Evolutionary conservation across 495 filamentous ascomycete species (phyloP), one percentile per base, ranked within the genome.

Genomic region (Talaromyces proteolyticus): DNA sequence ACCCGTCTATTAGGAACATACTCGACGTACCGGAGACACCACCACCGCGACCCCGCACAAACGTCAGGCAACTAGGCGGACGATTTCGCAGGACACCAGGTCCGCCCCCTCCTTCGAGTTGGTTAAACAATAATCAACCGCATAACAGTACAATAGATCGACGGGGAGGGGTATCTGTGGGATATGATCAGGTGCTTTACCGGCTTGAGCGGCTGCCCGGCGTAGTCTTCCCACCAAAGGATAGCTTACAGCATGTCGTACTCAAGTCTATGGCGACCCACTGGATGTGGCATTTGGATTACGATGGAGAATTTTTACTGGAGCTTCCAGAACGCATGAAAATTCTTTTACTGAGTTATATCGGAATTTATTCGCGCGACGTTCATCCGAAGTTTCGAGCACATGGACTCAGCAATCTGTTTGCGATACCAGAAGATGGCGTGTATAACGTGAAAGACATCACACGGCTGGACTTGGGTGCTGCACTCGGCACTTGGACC

Each of bases 1-100:
- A 79, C 48, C 79, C 79, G 0, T 70, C 72, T 12, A 56, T 82
- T 17, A 62, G 77, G 22, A 71, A 78, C 25, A 76, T 91, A 38
- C 74, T 92, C 24, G 77, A 86, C 42, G 70, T 89, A 21, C 84
- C 85, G 26, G 86, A 90, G 56, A 79, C 80, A 22, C 80, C 82
- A n/a, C 70, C 79, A 10, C 86, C 85, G 6, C 67, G 67, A 14
- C 85, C 86, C 25, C 81, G 85, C 40, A 72, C 74, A 19, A 74
- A 72, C 47, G 57, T 61, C 45, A 66, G 75, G 22, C 58, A 67
- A 40, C 50, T 60, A 24, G 66, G 59, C 57, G 48, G 70, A 65
- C 63, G 64, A 56, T 60, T 67, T 51, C 74, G 80, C 50, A 61
- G 71, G 14, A 77, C 79, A 0, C 67, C 86, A 1, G 88, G 88